phyloP scores from a whole-genome alignment of 1,284 basidiomycete genomes.

The Malassezia arunalokei region DNA sequence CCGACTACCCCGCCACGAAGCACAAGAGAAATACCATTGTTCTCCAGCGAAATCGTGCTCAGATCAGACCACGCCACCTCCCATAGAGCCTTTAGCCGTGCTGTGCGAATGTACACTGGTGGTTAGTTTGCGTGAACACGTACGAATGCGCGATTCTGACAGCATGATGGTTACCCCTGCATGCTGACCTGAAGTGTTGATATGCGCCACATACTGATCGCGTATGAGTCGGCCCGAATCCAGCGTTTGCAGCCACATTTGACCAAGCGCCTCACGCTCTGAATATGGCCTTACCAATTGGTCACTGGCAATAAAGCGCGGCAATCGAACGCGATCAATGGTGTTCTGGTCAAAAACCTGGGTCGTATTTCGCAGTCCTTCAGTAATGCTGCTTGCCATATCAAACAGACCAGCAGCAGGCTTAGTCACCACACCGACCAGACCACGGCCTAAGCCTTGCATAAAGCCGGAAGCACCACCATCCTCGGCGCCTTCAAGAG shows the following conservation, averaged over 20 bases:
- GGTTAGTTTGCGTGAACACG: no score
- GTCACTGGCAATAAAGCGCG: slow-evolving; percentile 62
- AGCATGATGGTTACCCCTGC: slow-evolving; percentile 40
- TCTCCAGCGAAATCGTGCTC: slow-evolving; percentile 59
- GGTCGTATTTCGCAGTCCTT: slow-evolving; percentile 87
- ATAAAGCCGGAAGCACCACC: slow-evolving; percentile 92
- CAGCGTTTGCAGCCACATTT: slow-evolving; percentile 88
- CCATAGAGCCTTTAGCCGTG: slow-evolving; percentile 76
- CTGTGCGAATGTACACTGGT: slow-evolving; percentile 66
- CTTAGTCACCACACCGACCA: slow-evolving; percentile 89
- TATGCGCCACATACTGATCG: slow-evolving; percentile 80
- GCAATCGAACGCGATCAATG: slow-evolving; percentile 76
- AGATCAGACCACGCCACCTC: slow-evolving; percentile 78
- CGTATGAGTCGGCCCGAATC: slow-evolving; percentile 71
- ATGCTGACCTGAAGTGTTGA: slow-evolving; percentile 51
- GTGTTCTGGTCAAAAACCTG: slow-evolving; percentile 91
- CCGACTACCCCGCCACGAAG: slow-evolving; percentile 52
- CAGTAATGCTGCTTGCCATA: slow-evolving; percentile 85
- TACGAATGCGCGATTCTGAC: slow-evolving; percentile 28
- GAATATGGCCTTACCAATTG: slow-evolving; percentile 53
- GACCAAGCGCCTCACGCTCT: slow-evolving; percentile 77
- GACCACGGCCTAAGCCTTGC: slow-evolving; percentile 90
- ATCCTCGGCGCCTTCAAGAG: slow-evolving; percentile 87
- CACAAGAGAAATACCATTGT: slow-evolving; percentile 52
- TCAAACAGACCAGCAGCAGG: slow-evolving; percentile 95